Base-by-base conservation (phyloP, 2,329 filamentous ascomycete species). In the Xenosphaeropsis pyriputrescens region DNA sequence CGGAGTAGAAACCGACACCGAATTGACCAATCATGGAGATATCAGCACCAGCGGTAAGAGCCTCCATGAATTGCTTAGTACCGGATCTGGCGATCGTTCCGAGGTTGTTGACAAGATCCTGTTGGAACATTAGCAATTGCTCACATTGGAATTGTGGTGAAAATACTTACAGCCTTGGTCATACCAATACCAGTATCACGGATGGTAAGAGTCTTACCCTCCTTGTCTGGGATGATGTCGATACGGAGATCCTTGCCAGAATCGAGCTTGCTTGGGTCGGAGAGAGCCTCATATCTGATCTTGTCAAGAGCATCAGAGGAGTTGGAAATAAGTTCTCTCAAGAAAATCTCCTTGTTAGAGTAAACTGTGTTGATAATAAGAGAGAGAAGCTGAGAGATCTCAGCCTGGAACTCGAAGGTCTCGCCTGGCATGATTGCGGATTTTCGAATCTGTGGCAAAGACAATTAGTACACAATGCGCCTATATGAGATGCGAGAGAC, bases 291-390 rank as follows among this genome's bases (percentile, higher is more conserved):
- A 76, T 98, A 98, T 64, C 91, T 82, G 65, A 98, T 93, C 83
- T 98, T 98, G 82, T 98, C 91, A 56, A 98, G 77, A 44, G 91
- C 91, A 81, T 98, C 91, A 57, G 89, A 96, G 60, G 82, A 81
- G 70, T 98, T 98, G 70, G 91, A 96, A 59, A 98, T 85, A 56
- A 98, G 63, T 71, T 98, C 91, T 81, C 91, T 75, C 57, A 98
- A 71, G 80, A 98, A 98, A 63, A 98, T 96, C 71, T 96, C 91
- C 77, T 98, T 98, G 82, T 98, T 98, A 55, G 88, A 95, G 77
- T 96, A 98, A 72, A 98, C 91, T 51, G 91, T 96, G 84, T 98
- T 98, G 78, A 98, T 98, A 70, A 98, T 98, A 63, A 98, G 84
- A 54, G 81, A 86, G 62, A 98, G 83, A 51, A 98, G 85, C 85